Conservation (phyloP, 306 rosid genomes). For the Glycyrrhiza uralensis region DNA sequence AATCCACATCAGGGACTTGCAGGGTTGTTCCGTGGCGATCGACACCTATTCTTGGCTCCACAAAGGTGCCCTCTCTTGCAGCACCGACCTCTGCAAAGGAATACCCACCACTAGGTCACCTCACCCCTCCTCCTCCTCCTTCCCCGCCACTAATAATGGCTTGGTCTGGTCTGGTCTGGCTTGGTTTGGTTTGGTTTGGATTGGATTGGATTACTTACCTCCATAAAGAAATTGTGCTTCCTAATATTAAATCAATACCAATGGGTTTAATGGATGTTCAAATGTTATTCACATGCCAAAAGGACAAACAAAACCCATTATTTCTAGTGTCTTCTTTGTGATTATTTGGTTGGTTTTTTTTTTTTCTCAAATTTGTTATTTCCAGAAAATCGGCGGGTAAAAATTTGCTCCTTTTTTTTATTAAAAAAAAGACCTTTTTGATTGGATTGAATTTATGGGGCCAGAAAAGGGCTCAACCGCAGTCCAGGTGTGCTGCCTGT, state of each 20-base stretch:
- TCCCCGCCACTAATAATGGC: too few relatives aligned
- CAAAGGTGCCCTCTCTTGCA: constrained; percentile 89
- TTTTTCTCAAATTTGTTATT: not conserved
- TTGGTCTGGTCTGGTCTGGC: not conserved
- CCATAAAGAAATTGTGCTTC: not conserved
- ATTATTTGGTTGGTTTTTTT: not conserved
- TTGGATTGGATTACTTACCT: too few relatives aligned
- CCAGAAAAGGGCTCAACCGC: not conserved
- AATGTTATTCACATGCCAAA: not conserved
- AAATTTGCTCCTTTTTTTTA: not conserved
- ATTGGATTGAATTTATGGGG: not conserved
- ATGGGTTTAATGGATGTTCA: not conserved
- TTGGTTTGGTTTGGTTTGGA: not conserved
- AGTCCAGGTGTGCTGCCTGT: not conserved
- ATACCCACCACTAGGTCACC: constrained; percentile 72
- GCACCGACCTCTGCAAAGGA: constrained; percentile 79
- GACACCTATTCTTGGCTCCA: constrained; percentile 99
- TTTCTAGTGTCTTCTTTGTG: not conserved
- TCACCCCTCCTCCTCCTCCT: not conserved
- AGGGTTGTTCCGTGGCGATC: constrained; percentile 64
- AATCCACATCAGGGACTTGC: constrained; percentile 70
- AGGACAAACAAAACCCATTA: not conserved
- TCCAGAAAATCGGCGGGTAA: not conserved
- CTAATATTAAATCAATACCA: not conserved
- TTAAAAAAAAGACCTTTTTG: too few relatives aligned